A percentile compares a stretch with the other conserved stretches of the same genome.
Evolutionary conservation across 768 basidiomycete species (phyloP).

Genomic region (Gymnopilus junonius): DNA sequence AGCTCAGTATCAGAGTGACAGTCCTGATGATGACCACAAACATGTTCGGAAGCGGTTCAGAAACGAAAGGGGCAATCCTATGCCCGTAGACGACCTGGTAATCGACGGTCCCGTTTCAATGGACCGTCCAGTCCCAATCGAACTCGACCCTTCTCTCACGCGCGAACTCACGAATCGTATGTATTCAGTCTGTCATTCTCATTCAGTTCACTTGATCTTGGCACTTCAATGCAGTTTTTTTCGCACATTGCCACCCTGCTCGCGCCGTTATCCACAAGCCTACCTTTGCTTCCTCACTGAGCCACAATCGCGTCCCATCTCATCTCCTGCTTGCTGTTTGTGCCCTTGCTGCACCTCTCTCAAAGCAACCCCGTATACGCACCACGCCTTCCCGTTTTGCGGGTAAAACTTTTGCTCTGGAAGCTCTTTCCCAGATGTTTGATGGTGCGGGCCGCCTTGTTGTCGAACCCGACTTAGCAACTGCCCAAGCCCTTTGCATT

Average conservation of each 20-base stretch:
- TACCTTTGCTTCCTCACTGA: slow-evolving; percentile 69
- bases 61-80: slow-evolving; percentile 42
- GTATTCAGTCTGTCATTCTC: slow-evolving; percentile 31
- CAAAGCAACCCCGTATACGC: slow-evolving; percentile 65
- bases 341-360: slow-evolving; percentile 78
- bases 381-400: slow-evolving; percentile 59
- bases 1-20: slow-evolving; percentile 25
- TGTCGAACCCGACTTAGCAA: slow-evolving; percentile 66
- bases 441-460: slow-evolving; percentile 67
- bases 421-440: slow-evolving; percentile 72
- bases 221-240: slow-evolving; percentile 60
- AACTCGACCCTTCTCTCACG: slow-evolving; percentile 65
- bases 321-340: slow-evolving; percentile 77
- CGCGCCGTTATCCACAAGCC: slow-evolving; percentile 81
- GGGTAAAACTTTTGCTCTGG: slow-evolving; percentile 60
- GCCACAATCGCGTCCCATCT: slow-evolving; percentile 67
- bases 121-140: slow-evolving; percentile 46
- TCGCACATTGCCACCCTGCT: slow-evolving; percentile 80
- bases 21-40: slow-evolving; percentile 45
- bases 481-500: slow-evolving; percentile 77
- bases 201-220: slow-evolving; percentile 16
- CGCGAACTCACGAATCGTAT: slow-evolving; percentile 77
- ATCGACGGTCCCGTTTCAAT: slow-evolving; percentile 44
- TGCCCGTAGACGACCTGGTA: slow-evolving; percentile 42
- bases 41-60: slow-evolving; percentile 55